Evolutionary conservation across 192 early-diverging fungal genomes (phyloP).

Genomic region (Phlyctochytrium bullatum): DNA sequence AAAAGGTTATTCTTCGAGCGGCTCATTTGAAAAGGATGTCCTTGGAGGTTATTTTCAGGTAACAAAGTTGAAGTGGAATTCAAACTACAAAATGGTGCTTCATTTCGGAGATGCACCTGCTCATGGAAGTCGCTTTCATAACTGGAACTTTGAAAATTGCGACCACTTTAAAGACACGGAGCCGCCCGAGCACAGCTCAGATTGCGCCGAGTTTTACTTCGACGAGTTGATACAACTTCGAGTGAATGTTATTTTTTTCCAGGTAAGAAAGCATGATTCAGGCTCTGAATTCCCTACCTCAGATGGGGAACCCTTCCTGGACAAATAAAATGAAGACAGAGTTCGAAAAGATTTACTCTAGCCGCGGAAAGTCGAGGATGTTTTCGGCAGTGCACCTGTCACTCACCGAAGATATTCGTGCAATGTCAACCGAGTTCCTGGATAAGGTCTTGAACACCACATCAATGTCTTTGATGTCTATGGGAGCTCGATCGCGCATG

Average conservation of each 20-base stretch:
- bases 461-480: neutral
- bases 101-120: conserved; percentile 1
- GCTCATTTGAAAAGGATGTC: neutral
- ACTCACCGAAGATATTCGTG: neutral
- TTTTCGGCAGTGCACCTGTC: neutral
- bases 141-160: conserved; percentile 1
- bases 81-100: neutral
- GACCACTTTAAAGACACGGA: neutral
- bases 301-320: conserved; percentile 1
- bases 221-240: neutral
- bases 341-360: neutral
- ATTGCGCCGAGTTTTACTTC: neutral
- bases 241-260: neutral
- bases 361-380: neutral
- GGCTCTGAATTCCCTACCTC: neutral
- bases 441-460: conserved; percentile 5
- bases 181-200: neutral
- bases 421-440: neutral
- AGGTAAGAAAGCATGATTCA: neutral
- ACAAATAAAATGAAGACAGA: conserved; percentile 5
- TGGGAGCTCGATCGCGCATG: neutral
- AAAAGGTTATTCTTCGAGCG: neutral
- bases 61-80: neutral
- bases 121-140: neutral
- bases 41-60: neutral